phyloP scores from a whole-genome alignment of 2,329 filamentous ascomycete species.

The Fusarium sterilihyphosum region DNA sequence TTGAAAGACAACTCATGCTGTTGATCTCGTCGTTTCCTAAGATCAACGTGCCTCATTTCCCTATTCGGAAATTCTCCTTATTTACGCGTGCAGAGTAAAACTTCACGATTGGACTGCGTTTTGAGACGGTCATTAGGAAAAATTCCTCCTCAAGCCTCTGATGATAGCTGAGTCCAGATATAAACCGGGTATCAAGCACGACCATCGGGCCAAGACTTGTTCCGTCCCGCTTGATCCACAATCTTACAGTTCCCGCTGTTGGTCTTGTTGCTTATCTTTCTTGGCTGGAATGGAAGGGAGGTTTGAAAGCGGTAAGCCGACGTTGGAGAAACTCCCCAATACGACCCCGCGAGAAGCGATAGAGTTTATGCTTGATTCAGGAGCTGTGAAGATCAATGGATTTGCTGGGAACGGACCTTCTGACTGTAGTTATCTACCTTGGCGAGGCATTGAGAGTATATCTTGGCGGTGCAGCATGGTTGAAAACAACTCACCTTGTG shows the following conservation, averaged over 20 bases:
- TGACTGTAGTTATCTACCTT: accelerated
- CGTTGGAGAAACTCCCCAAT: not conserved
- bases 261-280: not conserved
- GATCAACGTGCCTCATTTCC: not conserved
- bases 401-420: not conserved
- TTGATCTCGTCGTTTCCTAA: not conserved
- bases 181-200: not conserved
- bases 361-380: not conserved
- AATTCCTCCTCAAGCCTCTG: not conserved
- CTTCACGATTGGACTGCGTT: not conserved
- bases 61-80: accelerated
- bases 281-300: not conserved
- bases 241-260: not conserved
- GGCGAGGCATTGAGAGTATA: not conserved
- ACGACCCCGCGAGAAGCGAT: not conserved
- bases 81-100: not conserved
- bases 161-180: not conserved
- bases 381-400: not conserved
- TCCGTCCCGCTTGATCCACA: not conserved
- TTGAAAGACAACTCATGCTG: not conserved
- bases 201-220: not conserved
- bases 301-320: not conserved
- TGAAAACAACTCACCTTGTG: not conserved
- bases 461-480: not conserved
- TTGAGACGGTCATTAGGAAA: not conserved